Percentiles rank a stretch among this genome's conserved stretches.
phyloP scores from a whole-genome alignment of 345 rosid genomes.

The Cardiospermum halicacabum region DNA sequence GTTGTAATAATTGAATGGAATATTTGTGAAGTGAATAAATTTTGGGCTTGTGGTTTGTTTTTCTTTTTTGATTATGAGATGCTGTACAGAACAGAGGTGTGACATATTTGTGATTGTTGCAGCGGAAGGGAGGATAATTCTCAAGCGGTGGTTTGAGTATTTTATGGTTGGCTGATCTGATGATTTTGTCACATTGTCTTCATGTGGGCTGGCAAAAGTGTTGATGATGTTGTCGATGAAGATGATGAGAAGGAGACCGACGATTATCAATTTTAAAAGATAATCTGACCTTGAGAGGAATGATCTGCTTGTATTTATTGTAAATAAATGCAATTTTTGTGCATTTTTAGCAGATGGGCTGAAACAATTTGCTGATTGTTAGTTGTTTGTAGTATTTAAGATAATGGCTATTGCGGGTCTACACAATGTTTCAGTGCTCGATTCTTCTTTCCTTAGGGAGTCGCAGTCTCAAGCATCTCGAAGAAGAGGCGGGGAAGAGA shows the following conservation, averaged over 20 bases:
- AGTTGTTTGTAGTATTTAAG: conserved; percentile 16
- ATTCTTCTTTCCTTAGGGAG: conserved; percentile 67
- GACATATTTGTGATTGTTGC: conserved; percentile 16
- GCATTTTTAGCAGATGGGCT: conserved; percentile 42
- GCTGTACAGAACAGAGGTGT: conserved; percentile 9
- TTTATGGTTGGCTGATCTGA: conserved; percentile 3
- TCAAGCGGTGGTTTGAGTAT: conserved; percentile 6
- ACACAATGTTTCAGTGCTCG: conserved; percentile 68
- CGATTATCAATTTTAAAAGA: conserved; percentile 18
- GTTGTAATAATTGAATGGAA: not conserved
- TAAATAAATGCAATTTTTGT: conserved; percentile 26
- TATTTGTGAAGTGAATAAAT: conserved; percentile 8
- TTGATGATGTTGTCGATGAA: conserved; percentile 19
- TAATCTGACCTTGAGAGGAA: conserved; percentile 25
- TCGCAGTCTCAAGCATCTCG: conserved; percentile 53
- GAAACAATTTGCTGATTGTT: conserved; percentile 18
- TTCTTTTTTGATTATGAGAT: not conserved
- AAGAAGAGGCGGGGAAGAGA: conserved; percentile 49
- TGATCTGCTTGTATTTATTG: conserved; percentile 32
- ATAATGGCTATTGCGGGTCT: conserved; percentile 82
- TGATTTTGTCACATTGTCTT: conserved; percentile 4
- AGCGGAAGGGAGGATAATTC: conserved; percentile 15
- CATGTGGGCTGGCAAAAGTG: conserved; percentile 19
- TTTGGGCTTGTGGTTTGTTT: not conserved
- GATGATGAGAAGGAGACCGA: conserved; percentile 17